These are phyloP conservation scores for Saccharomycopsis synnaedendra DNA, from an alignment of 805 yeast species.

Conservation along the genomic window DNA sequence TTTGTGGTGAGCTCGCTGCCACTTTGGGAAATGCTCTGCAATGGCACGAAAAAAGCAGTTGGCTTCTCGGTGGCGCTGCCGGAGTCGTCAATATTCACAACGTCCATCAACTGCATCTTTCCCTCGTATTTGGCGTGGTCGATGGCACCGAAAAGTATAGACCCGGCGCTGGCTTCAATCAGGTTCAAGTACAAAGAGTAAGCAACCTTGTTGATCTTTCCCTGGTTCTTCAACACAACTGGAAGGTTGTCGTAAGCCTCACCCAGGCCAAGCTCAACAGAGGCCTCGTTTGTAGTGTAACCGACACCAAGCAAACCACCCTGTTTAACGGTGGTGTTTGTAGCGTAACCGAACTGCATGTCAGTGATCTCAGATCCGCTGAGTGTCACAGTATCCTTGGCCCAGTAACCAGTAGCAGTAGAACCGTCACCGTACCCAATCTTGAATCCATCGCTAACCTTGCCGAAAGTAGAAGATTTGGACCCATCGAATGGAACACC, in stretches of 20 bases:
- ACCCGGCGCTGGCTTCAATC: constrained; percentile 32
- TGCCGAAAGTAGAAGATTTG: constrained; percentile 24
- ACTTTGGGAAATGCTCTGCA: constrained; percentile 18
- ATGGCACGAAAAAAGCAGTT: constrained; percentile 32
- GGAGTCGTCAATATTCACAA: constrained; percentile 31
- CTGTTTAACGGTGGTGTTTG: constrained; percentile 12
- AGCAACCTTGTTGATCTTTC: constrained; percentile 40
- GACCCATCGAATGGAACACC: constrained; percentile 27
- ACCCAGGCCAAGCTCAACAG: constrained; percentile 23
- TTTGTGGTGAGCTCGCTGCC: constrained; percentile 13
- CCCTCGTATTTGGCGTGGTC: constrained; percentile 56
- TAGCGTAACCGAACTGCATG: constrained; percentile 15
- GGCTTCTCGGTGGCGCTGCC: constrained; percentile 29
- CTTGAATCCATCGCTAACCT: constrained; percentile 24
- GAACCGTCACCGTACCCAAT: constrained; percentile 39
- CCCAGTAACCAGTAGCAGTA: constrained; percentile 39
- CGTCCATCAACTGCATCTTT: constrained; percentile 35
- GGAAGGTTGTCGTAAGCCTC: constrained; percentile 57
- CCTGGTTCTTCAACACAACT: constrained; percentile 41
- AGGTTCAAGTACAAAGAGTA: constrained; percentile 55
- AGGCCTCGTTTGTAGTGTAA: constrained; percentile 54
- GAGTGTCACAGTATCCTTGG: constrained; percentile 12
- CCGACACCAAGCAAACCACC: constrained; percentile 69
- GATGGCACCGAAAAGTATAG: constrained; percentile 62
- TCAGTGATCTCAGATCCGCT: constrained; percentile 16